phyloP scores from a whole-genome alignment of 2,329 filamentous ascomycete genomes.

The Cyanodermella asteris region DNA sequence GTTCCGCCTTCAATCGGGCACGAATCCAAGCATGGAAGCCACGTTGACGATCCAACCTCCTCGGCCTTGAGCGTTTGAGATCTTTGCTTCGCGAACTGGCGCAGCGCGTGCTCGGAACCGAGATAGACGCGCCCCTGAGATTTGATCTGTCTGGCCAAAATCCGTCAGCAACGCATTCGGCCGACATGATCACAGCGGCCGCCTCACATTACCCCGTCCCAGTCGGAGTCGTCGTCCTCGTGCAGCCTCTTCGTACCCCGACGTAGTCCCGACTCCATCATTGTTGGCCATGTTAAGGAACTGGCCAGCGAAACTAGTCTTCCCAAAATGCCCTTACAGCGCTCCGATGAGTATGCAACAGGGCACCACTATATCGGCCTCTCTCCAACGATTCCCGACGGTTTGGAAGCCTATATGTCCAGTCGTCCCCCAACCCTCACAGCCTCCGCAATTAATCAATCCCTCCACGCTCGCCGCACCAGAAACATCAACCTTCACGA shows the following conservation, averaged over 20 bases:
- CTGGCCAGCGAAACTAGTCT: not conserved
- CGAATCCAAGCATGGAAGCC: conserved; percentile 21
- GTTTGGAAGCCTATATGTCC: conserved; percentile 20
- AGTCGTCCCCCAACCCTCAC: conserved; percentile 16
- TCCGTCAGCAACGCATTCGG: too few relatives aligned
- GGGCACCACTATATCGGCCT: too few relatives aligned
- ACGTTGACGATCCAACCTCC: conserved; percentile 30
- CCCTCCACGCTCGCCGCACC: conserved; percentile 15
- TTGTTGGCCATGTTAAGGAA: conserved; percentile 23
- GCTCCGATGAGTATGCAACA: not conserved
- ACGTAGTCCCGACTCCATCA: conserved; percentile 23
- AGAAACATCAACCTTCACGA: conserved; percentile 23
- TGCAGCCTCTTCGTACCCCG: too few relatives aligned
- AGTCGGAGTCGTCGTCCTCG: conserved; percentile 23
- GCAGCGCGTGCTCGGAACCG: conserved; percentile 22
- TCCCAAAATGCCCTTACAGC: not conserved
- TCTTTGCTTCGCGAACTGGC: conserved; percentile 29
- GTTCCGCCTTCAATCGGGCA: conserved; percentile 12
- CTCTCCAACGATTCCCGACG: too few relatives aligned
- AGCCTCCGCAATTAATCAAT: conserved; percentile 16
- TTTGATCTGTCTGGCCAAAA: too few relatives aligned
- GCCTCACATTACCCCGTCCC: too few relatives aligned
- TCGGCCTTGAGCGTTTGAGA: conserved; percentile 17
- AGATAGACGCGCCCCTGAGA: conserved; percentile 21
- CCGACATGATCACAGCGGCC: too few relatives aligned